These are phyloP conservation scores for Crithidia thermophila DNA, from an alignment of 208 protist genomes.

Conservation along the genomic window DNA sequence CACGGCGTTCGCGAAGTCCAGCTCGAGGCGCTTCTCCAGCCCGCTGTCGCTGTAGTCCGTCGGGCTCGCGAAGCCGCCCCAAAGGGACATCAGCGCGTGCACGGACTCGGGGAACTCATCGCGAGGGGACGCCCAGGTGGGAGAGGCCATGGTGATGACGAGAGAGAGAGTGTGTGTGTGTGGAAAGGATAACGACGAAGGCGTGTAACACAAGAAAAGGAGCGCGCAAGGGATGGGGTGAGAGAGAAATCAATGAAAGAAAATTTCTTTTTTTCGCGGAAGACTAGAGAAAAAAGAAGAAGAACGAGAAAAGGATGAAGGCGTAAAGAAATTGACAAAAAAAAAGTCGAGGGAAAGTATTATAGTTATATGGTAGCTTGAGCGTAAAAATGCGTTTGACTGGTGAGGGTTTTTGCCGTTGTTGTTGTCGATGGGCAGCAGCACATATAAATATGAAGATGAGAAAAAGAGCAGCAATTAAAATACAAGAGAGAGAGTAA, in stretches of 20 bases:
- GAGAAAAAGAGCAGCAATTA: no score
- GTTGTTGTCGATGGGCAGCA: no score
- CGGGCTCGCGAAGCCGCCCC: constrained; percentile 74
- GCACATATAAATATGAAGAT: no score
- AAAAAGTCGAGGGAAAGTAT: neutral
- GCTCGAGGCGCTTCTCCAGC: constrained; percentile 85
- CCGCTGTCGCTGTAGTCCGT: constrained; percentile 57
- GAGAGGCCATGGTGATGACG: constrained; percentile 23
- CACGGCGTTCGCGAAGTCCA: constrained; percentile 63
- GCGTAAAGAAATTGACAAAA: neutral
- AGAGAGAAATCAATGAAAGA: constrained; percentile 7
- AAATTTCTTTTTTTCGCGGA: neutral
- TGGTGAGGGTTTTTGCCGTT: no score
- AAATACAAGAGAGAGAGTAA: no score
- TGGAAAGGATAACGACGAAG: neutral
- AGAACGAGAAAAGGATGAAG: no score
- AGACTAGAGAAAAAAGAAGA: neutral
- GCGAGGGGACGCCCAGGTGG: constrained; percentile 51
- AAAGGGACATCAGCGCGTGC: constrained; percentile 84
- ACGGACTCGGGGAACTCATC: constrained; percentile 78
- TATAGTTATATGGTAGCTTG: neutral
- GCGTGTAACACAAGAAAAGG: constrained; percentile 10
- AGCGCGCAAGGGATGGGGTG: constrained; percentile 12
- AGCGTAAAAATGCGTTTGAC: neutral
- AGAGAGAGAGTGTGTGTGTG: neutral